Evolutionary conservation across 805 yeast genomes (phyloP), one percentile per base, ranked within the genome.

Genomic region (Brettanomyces anomalus): DNA sequence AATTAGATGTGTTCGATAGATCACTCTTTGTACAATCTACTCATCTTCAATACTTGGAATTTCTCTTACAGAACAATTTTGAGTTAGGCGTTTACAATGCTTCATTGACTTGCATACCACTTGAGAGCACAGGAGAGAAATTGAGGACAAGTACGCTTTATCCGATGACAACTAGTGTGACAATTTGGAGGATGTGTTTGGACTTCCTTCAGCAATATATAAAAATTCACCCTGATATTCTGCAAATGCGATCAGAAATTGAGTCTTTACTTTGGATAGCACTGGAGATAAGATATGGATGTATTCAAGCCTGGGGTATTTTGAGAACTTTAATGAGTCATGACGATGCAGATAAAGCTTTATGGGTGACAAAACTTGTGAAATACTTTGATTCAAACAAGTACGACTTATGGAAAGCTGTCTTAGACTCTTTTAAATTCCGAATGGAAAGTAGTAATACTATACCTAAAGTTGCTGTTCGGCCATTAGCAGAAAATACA

Each of bases 1-100:
- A 73, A 42, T 52, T 76, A 28, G 53, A 60, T 13, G 65, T 77
- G 2, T 77, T 71, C 55, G 75, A 74, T 39, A 66, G 65, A 18
- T 48, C 52, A 5, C 51, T 60, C 20, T 49, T 76, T 19, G 51
- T 64, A 7, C 15, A 55, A 2, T 39, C 46, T 3, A 49, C 52
- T 14, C 56, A 67, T 45, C 58, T 65, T 10, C 48, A 47, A 11
- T 47, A 65, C 10, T 47, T 70, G 43, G 58, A 59, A 39, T 61
- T 58, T 35, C 36, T 55, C 15, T 43, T 68, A 11, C 49, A 53
- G 24, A 63, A 62, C 44, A 64, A 68, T 43, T 49, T 65, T 34
- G 60, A 57, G 17, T 40, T 56, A 24, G 68, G 68, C 3, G 52
- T 60, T 17, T 51, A 53, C 35, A 51, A 50, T 18, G 51, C 50